phyloP scores from a whole-genome alignment of 805 yeast species.

The Yamadazyma paraphyllophila region DNA sequence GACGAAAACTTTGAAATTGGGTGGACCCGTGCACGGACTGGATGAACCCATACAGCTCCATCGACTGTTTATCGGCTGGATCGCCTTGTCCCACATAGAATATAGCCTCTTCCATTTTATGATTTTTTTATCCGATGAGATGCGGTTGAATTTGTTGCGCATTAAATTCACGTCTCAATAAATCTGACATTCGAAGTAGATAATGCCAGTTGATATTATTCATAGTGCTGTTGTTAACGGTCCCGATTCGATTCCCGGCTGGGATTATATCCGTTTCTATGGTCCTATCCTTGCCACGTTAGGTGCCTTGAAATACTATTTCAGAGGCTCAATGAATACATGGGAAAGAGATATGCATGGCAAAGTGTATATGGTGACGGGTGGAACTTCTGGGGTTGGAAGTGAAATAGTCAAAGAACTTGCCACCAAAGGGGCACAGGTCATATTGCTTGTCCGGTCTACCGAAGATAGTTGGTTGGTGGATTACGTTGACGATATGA shows the following conservation, averaged over 20 bases:
- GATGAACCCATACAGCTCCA: constrained; percentile 39
- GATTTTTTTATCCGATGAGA: constrained; percentile 4
- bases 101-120: constrained; percentile 49
- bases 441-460: constrained; percentile 67
- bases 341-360: constrained; percentile 96
- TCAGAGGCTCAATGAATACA: constrained; percentile 76
- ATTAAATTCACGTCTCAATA: constrained; percentile 1
- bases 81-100: constrained; percentile 46
- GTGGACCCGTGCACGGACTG: constrained; percentile 48
- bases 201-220: constrained; percentile 83
- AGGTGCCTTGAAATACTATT: constrained; percentile 63
- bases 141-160: not conserved
- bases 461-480: constrained; percentile 67
- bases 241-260: constrained; percentile 72
- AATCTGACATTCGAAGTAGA: too few relatives aligned
- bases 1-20: constrained; percentile 50
- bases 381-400: constrained; percentile 95
- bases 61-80: constrained; percentile 44
- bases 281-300: constrained; percentile 53
- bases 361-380: constrained; percentile 75
- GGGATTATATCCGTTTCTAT: constrained; percentile 53
- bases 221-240: constrained; percentile 73
- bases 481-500: constrained; percentile 75
- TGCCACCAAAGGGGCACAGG: constrained; percentile 83
- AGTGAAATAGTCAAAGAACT: constrained; percentile 69